Base-by-base conservation (phyloP, 345 rosid species). In the Aegle marmelos region DNA sequence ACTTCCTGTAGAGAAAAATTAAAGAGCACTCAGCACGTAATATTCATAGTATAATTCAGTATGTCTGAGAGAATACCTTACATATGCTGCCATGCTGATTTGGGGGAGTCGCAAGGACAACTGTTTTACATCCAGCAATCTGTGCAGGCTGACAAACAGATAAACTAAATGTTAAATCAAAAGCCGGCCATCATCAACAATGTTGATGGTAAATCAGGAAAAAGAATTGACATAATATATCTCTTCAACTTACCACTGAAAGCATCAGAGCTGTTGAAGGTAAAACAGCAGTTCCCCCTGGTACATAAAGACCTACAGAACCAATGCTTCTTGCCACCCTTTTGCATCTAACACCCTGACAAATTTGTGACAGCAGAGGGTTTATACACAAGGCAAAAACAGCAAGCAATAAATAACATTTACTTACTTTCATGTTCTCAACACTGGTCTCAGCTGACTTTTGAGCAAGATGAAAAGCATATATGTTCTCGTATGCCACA, bases 261-360 rank as follows among this genome's bases (percentile, higher is more conserved):
- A 95, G 97, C 98, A 95, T 93, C 73, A 95, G 79, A 70, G 99
- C 97, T 33, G 98, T 93, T 67, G 98, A 95, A 27, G 98, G 99
- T 78, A 95, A 86, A 83, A 93, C 97, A 67, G 97, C 95, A 65
- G 98, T 95, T 63, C 97, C 99, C 34, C 97, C 98, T 7, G 98
- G 96, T 19, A 95, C 99, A 85, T 93, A 92, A 80, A 93, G 99
- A 64, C 99, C 98, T 6, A 95, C 97, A 45, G 99, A 93, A 34
- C 88, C 88, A 84, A 95, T 92, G 85, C 95, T 85, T 83, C 97
- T 88, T 0, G 98, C 88, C 65, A 93, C 97, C 64, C 98, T 79
- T 84, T 95, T 92, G 83, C 99, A 95, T 75, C 61, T 89, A 25
- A 95, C 99, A 84, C 99, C 99, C 98, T 92, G 68, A 82, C 31